Evolutionary conservation across 495 filamentous ascomycete species (phyloP), one percentile per base, ranked within the genome.

Genomic region (Trichoderma asperelloides): DNA sequence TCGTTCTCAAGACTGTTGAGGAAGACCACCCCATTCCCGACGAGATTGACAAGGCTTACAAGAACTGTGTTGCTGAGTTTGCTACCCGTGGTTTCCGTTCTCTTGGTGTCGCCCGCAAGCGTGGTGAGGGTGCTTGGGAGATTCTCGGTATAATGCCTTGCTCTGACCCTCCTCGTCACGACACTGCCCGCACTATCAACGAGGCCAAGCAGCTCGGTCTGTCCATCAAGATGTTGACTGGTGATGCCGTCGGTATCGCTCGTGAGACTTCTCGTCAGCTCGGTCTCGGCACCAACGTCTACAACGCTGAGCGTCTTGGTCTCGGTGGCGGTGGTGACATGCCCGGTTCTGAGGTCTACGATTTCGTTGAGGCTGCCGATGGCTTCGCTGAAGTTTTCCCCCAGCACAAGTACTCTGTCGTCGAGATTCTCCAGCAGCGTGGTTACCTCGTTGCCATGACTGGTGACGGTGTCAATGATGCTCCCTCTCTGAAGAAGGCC

Each of bases 401-500:
- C 67, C 92, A 97, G 79, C 93, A 97, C 82, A 97, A 97, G 84
- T 96, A 94, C 79, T 93, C 96, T 71, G 93, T 97, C 73, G 93
- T 97, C 70, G 91, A 96, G 78, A 96, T 96, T 80, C 88, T 97
- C 37, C 93, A 97, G 79, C 91, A 96, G 80, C 91, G 93, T 83
- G 93, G 93, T 71, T 94, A 96, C 83, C 83, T 97, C 49, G 93
- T 96, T 78, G 93, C 93, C 72, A 97, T 97, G 93, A 97, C 93
- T 79, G 93, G 93, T 80, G 93, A 97, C 74, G 93, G 93, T 85
- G 93, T 97, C 76, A 97, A 97, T 79, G 93, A 97, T 79, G 93
- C 93, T 63, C 93, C 93, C 40, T 96, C 93, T 45, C 82, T 97
- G 66, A 97, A 97, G 83, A 96, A 96, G 81, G 93, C 93, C 23